Percentiles rank a stretch among this genome's conserved stretches.
Evolutionary conservation across 208 protist genomes (phyloP).

Genomic region (Leishmania gerbilli): DNA sequence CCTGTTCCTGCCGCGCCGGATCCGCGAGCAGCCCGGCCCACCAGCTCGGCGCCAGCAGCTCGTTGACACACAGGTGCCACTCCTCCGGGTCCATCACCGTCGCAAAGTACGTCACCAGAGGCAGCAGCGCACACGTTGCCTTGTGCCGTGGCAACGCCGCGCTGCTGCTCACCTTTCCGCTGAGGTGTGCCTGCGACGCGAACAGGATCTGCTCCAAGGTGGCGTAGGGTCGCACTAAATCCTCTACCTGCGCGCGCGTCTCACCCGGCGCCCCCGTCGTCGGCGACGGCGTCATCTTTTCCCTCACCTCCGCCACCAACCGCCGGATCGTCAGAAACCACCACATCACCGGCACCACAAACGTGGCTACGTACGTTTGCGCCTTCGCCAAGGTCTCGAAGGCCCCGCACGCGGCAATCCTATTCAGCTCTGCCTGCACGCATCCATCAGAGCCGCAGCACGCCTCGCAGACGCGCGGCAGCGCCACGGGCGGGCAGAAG

Average conservation of each 20-base stretch:
- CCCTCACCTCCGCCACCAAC: constrained; percentile 10
- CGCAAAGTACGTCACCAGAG: constrained; percentile 32
- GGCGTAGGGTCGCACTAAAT: constrained; percentile 28
- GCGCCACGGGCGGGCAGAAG: constrained; percentile 25
- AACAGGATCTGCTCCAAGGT: constrained; percentile 19
- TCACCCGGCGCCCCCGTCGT: neutral
- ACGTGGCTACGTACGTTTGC: constrained; percentile 31
- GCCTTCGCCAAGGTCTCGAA: constrained; percentile 8
- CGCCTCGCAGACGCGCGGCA: constrained; percentile 31
- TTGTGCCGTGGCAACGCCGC: constrained; percentile 4
- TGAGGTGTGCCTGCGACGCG: constrained; percentile 18
- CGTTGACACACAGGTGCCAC: constrained; percentile 35
- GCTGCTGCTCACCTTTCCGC: neutral
- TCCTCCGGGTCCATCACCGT: constrained; percentile 28
- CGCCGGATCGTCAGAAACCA: constrained; percentile 53
- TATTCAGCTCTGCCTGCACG: constrained; percentile 27
- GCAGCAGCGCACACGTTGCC: constrained; percentile 29
- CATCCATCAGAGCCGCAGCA: constrained; percentile 33
- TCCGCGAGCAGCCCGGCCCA: constrained; percentile 27
- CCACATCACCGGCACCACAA: constrained; percentile 54
- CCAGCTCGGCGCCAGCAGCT: constrained; percentile 35
- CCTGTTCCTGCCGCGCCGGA: constrained; percentile 24
- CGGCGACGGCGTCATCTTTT: neutral
- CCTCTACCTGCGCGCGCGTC: constrained; percentile 13
- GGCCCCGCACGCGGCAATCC: constrained; percentile 12